phyloP scores from a whole-genome alignment of 2,329 filamentous ascomycete genomes.

The Fusarium nanum region DNA sequence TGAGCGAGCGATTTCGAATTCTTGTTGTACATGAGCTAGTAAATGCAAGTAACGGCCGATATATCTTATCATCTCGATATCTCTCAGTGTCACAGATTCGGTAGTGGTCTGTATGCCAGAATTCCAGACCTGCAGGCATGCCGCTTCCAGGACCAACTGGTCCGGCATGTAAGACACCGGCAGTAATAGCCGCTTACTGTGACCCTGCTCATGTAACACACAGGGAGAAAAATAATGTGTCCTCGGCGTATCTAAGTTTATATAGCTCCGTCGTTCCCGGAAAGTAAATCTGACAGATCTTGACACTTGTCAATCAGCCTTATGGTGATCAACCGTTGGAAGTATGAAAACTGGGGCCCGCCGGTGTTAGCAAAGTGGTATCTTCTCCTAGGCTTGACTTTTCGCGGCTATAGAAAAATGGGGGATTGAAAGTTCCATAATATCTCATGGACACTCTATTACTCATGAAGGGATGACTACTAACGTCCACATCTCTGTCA shows the following conservation, averaged over 20 bases:
- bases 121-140: no score
- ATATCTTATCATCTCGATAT: background rate
- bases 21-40: no score
- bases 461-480: background rate
- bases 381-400: fast-evolving
- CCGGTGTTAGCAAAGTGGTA: no score
- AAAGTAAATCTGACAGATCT: fast-evolving
- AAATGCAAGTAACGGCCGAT: background rate
- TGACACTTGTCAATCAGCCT: no score
- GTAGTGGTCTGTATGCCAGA: background rate
- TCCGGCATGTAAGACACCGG: background rate
- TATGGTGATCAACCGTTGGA: no score
- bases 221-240: fast-evolving
- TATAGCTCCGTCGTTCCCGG: no score
- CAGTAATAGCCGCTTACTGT: background rate
- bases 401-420: background rate
- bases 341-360: no score
- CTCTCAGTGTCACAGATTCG: background rate
- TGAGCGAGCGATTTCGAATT: background rate
- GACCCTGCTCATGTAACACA: no score
- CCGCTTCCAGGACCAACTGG: no score
- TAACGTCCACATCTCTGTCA: fast-evolving
- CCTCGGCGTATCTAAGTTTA: no score
- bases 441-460: background rate
- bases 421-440: fast-evolving